Base-by-base conservation (phyloP, 2,329 filamentous ascomycete genomes). In the Ilyonectria robusta region DNA sequence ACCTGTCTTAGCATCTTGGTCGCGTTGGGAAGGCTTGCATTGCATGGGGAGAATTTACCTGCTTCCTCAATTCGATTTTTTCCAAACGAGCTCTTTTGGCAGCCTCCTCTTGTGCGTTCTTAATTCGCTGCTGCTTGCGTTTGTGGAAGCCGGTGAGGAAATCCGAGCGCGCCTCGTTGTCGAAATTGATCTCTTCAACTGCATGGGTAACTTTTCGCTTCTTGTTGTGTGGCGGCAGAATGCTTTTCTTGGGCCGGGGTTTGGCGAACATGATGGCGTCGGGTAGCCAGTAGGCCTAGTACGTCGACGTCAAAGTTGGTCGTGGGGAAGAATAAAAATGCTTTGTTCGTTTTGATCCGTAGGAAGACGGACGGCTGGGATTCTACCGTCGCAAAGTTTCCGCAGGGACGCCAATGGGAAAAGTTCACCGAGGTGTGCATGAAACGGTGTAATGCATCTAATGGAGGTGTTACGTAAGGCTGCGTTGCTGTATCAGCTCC, bases 71-170 rank as follows among this genome's bases (percentile, higher is more conserved):
- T 65, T 88, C 84, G 64, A 95, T 87, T 78, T 88, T 93, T 79
- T 97, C 95, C 76, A 94, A 89, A 56, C 91, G 90, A 54, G 91
- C 94, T 78, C 88, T 91, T 81, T 94, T 92, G 51, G 89, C 91
- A 4, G 94, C 93, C 73, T 92, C 86, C 72, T 96, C 94, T 77
- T 96, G 93, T 2, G 95, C 95, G 80, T 91, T 86, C 83, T 97
- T 97, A 72, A 91, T 90, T 42, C 96, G 89, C 79, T 94, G 92
- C 59, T 93, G 84, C 81, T 98, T 98, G 81, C 96, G 92, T 86
- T 98, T 99, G 85, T 95, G 95, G 82, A 99, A 99, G 3, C 96
- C 96, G 0, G 94, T 98, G 65, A 99, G 86, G 78, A 93, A 99
- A 77, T 98, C 94, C 71, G 92, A 85, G 71, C 96, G 91, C 51